phyloP scores from a whole-genome alignment of 2,329 filamentous ascomycete genomes.

The Diatrype stigma region DNA sequence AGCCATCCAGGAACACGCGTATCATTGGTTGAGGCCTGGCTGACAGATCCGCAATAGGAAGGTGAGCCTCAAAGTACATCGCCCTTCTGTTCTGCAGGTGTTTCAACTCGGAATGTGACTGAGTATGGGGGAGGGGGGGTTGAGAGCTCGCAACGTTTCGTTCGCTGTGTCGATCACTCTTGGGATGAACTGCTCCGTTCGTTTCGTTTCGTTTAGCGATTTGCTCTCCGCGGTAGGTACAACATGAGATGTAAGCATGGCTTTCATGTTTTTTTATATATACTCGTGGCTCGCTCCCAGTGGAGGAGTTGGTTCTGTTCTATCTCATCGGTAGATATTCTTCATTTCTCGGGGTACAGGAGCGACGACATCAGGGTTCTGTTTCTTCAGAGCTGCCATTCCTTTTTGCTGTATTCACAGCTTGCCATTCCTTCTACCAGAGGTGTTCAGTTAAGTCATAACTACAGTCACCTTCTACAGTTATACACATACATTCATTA shows the following conservation, averaged over 20 bases:
- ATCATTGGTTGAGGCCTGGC: not conserved
- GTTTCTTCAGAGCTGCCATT: not conserved
- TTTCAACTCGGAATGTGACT: not conserved
- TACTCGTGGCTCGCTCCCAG: too few relatives aligned
- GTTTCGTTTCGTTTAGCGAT: too few relatives aligned
- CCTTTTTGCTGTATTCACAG: not conserved
- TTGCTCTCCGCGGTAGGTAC: too few relatives aligned
- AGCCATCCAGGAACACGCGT: not conserved
- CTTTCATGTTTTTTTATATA: too few relatives aligned
- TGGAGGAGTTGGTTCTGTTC: not conserved
- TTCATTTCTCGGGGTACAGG: not conserved
- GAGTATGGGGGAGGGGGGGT: too few relatives aligned
- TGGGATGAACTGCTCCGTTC: not conserved
- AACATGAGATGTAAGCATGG: too few relatives aligned
- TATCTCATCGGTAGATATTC: not conserved
- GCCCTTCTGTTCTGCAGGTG: not conserved
- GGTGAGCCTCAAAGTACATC: not conserved
- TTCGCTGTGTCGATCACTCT: not conserved
- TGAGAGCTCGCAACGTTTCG: not conserved
- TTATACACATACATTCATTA: not conserved
- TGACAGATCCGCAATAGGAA: not conserved
- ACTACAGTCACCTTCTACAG: not conserved
- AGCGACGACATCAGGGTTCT: not conserved
- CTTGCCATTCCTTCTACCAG: not conserved
- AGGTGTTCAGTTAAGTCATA: not conserved